Conservation (phyloP, 139 green algal species). For the Coelastrella sp. region DNA sequence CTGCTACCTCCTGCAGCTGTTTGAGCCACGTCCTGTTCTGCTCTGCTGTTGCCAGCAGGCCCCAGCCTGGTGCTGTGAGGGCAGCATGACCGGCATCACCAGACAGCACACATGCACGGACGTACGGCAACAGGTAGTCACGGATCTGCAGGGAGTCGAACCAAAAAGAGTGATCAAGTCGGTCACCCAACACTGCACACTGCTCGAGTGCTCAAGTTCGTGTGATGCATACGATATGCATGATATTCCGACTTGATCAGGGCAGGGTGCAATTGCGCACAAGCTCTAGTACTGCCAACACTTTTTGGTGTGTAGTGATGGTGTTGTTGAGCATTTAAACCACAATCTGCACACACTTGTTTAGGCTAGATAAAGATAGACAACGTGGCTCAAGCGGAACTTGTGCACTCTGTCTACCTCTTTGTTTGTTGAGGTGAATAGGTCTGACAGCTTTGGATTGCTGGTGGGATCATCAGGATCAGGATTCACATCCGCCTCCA, state of each 20-base stretch:
- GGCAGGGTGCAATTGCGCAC: neutral
- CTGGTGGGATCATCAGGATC: neutral
- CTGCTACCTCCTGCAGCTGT: constrained; percentile 27
- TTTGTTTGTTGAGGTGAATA: constrained; percentile 36
- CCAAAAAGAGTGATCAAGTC: neutral
- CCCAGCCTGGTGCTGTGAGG: neutral
- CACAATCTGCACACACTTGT: no score
- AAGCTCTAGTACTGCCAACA: neutral
- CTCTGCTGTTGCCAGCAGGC: neutral
- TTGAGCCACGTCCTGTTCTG: constrained; percentile 12
- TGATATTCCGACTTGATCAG: neutral
- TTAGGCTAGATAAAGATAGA: no score
- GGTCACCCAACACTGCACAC: neutral
- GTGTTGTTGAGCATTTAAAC: neutral
- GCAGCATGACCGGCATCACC: neutral
- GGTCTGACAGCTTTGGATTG: neutral
- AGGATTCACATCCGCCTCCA: constrained; percentile 29
- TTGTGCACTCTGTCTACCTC: neutral
- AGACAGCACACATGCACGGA: constrained; percentile 7
- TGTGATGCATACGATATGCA: neutral
- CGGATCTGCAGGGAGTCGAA: neutral
- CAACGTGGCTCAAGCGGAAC: neutral
- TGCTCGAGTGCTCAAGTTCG: neutral
- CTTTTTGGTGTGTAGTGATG: neutral
- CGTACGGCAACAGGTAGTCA: constrained; percentile 32